These are phyloP conservation scores for Saururus chinensis DNA, from an alignment of 164 flowering plant genomes.

Conservation along the genomic window DNA sequence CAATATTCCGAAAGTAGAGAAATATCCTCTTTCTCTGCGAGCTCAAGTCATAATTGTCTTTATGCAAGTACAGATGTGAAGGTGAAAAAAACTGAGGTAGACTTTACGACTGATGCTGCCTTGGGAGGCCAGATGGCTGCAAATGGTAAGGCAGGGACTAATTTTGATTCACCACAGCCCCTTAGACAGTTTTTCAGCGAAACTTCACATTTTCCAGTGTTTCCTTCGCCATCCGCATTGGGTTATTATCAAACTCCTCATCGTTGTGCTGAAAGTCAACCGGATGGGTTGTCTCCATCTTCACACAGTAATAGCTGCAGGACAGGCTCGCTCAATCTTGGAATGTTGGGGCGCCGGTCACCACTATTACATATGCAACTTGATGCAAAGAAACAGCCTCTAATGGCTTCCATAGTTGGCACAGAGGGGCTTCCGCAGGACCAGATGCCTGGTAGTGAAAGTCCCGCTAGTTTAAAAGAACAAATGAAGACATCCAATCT, in stretches of 20 bases:
- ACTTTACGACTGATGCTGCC: conserved; percentile 9
- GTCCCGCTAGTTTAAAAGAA: conserved; percentile 27
- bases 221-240: conserved; percentile 57
- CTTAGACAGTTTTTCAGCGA: conserved; percentile 30
- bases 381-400: conserved; percentile 35
- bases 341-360: conserved; percentile 34
- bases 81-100: conserved; percentile 15
- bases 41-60: conserved; percentile 20
- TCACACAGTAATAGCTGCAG: conserved; percentile 48
- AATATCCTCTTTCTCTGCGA: conserved; percentile 15
- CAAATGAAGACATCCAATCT: conserved; percentile 17
- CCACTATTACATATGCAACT: conserved; percentile 56
- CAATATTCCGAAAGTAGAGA: conserved; percentile 60
- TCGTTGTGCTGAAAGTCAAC: conserved; percentile 57
- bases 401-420: conserved; percentile 35
- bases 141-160: conserved; percentile 18
- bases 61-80: conserved; percentile 22
- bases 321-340: conserved; percentile 45
- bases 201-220: conserved; percentile 43
- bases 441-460: conserved; percentile 36
- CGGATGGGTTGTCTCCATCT: conserved; percentile 56
- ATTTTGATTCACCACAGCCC: conserved; percentile 28
- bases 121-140: conserved; percentile 14
- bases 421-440: conserved; percentile 43
- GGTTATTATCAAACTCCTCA: conserved; percentile 66